phyloP scores from a whole-genome alignment of 805 yeast genomes.

The Limtongia smithiae region DNA sequence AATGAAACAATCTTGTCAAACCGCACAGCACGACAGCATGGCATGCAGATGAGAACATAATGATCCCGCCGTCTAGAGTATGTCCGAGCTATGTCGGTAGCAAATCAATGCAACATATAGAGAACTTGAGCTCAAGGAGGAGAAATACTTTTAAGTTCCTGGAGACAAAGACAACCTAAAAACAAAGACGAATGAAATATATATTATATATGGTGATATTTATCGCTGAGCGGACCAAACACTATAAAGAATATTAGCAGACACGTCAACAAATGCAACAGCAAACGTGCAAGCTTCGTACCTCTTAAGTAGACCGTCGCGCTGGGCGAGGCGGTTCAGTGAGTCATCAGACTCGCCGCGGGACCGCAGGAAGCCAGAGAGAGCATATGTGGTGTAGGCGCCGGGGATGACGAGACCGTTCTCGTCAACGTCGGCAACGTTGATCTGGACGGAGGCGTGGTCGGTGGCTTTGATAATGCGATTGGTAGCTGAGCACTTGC shows the following conservation, averaged over 20 bases:
- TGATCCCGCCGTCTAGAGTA: too few relatives aligned
- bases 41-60: too few relatives aligned
- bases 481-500: slow-evolving; percentile 99
- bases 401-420: slow-evolving; percentile 93
- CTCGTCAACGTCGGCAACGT: slow-evolving; percentile 97
- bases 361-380: slow-evolving; percentile 94
- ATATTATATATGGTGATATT: slow-evolving; percentile 2
- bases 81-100: too few relatives aligned
- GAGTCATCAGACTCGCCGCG: slow-evolving; percentile 99
- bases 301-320: slow-evolving; percentile 94
- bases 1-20: too few relatives aligned
- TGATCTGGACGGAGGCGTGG: slow-evolving; percentile 98
- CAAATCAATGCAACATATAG: too few relatives aligned
- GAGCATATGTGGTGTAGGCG: slow-evolving; percentile 89
- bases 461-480: slow-evolving; percentile 99
- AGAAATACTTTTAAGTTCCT: neutral
- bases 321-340: slow-evolving; percentile 98
- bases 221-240: slow-evolving; percentile 35
- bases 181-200: neutral
- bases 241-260: slow-evolving; percentile 18
- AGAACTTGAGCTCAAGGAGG: too few relatives aligned
- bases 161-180: neutral
- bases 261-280: slow-evolving; percentile 68
- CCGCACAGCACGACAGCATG: too few relatives aligned
- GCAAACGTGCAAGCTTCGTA: slow-evolving; percentile 33